Percentiles rank a stretch among this genome's conserved stretches.
phyloP scores from a whole-genome alignment of 176 grass and related monocot genomes.

The Avena sativa region DNA sequence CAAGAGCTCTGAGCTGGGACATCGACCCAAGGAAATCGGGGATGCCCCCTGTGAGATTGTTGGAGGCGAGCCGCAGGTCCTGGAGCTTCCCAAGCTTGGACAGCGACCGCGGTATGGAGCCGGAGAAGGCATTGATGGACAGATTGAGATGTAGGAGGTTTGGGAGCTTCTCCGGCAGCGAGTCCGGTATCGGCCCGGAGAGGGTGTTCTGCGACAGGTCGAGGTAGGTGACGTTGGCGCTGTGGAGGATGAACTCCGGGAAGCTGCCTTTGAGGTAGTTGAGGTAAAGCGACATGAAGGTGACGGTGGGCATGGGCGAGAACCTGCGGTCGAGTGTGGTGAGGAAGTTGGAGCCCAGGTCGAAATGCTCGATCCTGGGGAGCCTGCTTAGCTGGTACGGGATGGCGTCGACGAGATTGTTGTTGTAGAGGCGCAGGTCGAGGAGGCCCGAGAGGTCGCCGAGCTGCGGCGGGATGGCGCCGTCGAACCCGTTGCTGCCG shows the following conservation, averaged over 20 bases:
- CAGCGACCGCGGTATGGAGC: conserved; percentile 53
- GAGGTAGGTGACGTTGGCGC: conserved; percentile 61
- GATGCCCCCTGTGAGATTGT: too few relatives aligned
- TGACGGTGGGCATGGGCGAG: conserved; percentile 58
- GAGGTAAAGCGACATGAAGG: conserved; percentile 58
- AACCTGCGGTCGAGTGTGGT: conserved; percentile 50
- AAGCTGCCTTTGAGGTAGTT: conserved; percentile 55
- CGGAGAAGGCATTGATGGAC: conserved; percentile 48
- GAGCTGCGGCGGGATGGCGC: conserved; percentile 65
- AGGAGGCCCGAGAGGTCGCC: conserved; percentile 61
- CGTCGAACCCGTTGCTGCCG: conserved; percentile 55
- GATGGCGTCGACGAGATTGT: conserved; percentile 55
- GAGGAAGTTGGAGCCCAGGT: conserved; percentile 63
- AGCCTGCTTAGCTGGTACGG: conserved; percentile 64
- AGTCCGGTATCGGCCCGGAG: conserved; percentile 40
- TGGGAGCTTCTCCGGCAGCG: conserved; percentile 43
- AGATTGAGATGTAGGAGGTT: conserved; percentile 65
- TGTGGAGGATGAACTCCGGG: conserved; percentile 51
- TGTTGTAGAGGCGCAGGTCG: conserved; percentile 70
- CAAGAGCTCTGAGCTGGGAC: too few relatives aligned
- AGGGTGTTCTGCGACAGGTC: conserved; percentile 63
- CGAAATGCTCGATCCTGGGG: conserved; percentile 49
- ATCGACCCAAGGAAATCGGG: too few relatives aligned
- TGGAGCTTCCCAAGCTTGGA: neutral
- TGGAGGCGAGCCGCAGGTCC: too few relatives aligned